A percentile compares a stretch with the other conserved stretches of the same genome.
Conservation (phyloP, 306 rosid genomes). For the Aeschynomene evenia region DNA sequence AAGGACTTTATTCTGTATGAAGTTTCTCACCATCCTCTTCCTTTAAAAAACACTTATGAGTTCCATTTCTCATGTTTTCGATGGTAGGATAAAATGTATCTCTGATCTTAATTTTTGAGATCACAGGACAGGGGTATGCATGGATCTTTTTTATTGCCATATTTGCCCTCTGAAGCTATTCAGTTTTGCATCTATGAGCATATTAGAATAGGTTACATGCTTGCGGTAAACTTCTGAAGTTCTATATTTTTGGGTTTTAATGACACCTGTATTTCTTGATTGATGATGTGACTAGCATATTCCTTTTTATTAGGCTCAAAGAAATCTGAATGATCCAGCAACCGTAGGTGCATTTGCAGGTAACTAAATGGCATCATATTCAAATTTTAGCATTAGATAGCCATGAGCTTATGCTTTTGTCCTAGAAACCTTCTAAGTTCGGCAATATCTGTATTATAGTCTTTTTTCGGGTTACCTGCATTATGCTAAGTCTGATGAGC, state of each 20-base stretch:
- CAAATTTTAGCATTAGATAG: background rate
- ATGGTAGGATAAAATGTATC: slow-evolving; percentile 4
- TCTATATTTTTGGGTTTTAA: slow-evolving; percentile 7
- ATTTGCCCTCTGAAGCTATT: slow-evolving; percentile 91
- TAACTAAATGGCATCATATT: slow-evolving; percentile 31
- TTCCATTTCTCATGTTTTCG: background rate
- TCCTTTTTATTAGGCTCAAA: slow-evolving; percentile 58
- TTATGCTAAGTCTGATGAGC: too few species aligned
- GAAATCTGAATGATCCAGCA: slow-evolving; percentile 85
- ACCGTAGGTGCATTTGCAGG: slow-evolving; percentile 96
- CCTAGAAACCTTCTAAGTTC: too few species aligned
- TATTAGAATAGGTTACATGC: slow-evolving; percentile 84
- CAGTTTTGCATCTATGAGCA: slow-evolving; percentile 96
- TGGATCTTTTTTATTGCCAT: slow-evolving; percentile 82
- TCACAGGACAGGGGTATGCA: slow-evolving; percentile 85
- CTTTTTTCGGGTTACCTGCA: too few species aligned
- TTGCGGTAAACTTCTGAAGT: slow-evolving; percentile 55
- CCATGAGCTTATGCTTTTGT: slow-evolving; percentile 7
- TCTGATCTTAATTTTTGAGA: slow-evolving; percentile 24
- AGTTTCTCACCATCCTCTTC: slow-evolving; percentile 9
- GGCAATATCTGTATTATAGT: too few species aligned
- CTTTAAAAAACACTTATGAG: background rate
- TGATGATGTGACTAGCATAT: slow-evolving; percentile 28
- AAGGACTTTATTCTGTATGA: slow-evolving; percentile 84
- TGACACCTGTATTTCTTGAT: background rate